These are phyloP conservation scores for Spathaspora gorwiae DNA, from an alignment of 805 yeast species.

Conservation along the genomic window DNA sequence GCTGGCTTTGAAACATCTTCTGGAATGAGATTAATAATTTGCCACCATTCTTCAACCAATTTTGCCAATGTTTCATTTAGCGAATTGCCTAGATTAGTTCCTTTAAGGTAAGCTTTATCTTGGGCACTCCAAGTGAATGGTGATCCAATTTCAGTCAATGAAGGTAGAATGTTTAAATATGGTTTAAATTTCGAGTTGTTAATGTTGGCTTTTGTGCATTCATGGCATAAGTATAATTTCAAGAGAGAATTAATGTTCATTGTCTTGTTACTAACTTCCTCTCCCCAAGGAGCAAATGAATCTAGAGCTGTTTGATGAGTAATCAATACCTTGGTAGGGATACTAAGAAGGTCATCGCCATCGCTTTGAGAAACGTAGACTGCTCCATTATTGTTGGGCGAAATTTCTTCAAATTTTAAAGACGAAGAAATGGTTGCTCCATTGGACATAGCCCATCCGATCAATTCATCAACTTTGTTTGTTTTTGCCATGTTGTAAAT, in stretches of 20 bases:
- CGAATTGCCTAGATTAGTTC: slow-evolving; percentile 66
- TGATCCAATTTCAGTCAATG: slow-evolving; percentile 41
- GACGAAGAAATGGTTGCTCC: slow-evolving; percentile 24
- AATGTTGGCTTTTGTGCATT: slow-evolving; percentile 12
- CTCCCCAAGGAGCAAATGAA: slow-evolving; percentile 10
- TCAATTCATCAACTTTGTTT: slow-evolving; percentile 10
- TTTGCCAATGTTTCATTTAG: slow-evolving; percentile 41
- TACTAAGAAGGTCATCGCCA: neutral
- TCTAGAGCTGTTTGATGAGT: slow-evolving; percentile 22
- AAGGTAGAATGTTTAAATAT: slow-evolving; percentile 31
- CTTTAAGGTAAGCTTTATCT: slow-evolving; percentile 50
- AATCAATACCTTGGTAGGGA: slow-evolving; percentile 9
- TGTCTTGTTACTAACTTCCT: slow-evolving; percentile 10
- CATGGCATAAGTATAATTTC: slow-evolving; percentile 32
- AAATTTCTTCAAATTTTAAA: slow-evolving; percentile 19
- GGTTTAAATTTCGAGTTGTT: slow-evolving; percentile 20
- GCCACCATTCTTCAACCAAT: slow-evolving; percentile 63
- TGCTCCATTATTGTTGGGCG: slow-evolving; percentile 24
- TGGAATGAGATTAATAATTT: slow-evolving; percentile 26
- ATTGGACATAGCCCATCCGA: slow-evolving; percentile 28
- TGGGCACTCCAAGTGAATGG: slow-evolving; percentile 64
- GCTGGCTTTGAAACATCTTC: slow-evolving; percentile 25
- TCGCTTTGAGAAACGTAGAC: slow-evolving; percentile 2
- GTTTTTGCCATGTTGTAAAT: neutral
- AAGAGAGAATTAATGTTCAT: slow-evolving; percentile 25